Base-by-base conservation (phyloP, 106 monocot genomes). In the Triglochin maritima region DNA sequence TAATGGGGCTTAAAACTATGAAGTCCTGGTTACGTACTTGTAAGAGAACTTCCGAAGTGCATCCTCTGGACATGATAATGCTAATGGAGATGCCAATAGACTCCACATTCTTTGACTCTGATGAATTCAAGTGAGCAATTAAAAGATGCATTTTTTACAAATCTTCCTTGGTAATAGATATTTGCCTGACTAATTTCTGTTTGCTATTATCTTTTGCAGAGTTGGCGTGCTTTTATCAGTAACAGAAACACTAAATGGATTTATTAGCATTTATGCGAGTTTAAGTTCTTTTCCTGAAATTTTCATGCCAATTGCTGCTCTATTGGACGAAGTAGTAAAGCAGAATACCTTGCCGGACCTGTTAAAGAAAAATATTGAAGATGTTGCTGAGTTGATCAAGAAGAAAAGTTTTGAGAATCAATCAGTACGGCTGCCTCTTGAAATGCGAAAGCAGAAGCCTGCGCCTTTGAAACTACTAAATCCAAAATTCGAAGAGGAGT, bases 401-500 rank as follows among this genome's bases (percentile, higher is more conserved):
- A 77, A 63, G 66, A 88, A 84, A 78, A 14, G 65, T 64, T 56
- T 57, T 56, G 80, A 98, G 61, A 72, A 73, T 62, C 78, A 82
- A n/a, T 63, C 46, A 9, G 51, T 70, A 62, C 81, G 98, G 64
- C 76, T 68, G 55, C 98, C 98, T 53, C 85, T 98, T 55, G 88
- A 88, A 79, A 86, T 92, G 88, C 79, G 84, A 50, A 98, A 89
- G 63, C 72, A 86, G 59, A 98, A 84, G 63, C 88, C 88, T 12
- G 80, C 62, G 13, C 86, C 98, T 53, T 80, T 98, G 74, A 98
- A 79, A 69, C 71, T 88, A 51, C 17, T 92, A 60, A 92, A 83
- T 72, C 98, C 98, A 16, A 92, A 98, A 66, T 98, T 92, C 61
- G 98, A 98, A 75, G 91, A 91, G 58, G 79, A 86, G 96, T 98